Conservation (phyloP, 768 basidiomycete species). For the Coprinellus micaceus region DNA sequence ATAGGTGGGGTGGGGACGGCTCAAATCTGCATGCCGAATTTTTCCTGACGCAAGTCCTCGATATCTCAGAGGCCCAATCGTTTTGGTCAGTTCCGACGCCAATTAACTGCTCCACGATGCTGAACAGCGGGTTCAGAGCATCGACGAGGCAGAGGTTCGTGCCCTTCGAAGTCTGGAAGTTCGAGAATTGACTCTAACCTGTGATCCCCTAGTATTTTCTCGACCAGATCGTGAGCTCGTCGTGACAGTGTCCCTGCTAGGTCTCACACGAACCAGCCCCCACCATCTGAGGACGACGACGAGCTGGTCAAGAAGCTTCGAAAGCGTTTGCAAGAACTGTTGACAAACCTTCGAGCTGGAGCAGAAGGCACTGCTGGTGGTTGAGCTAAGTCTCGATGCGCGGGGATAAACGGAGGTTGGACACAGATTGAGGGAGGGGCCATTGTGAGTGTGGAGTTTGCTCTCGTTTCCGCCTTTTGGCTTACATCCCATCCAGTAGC, state of each 20-base stretch:
- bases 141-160: constrained; percentile 27
- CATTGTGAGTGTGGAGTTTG: too few species aligned
- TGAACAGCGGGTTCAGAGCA: constrained; percentile 21
- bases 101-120: not conserved
- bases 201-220: constrained; percentile 28
- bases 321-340: constrained; percentile 30
- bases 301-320: constrained; percentile 35
- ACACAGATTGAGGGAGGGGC: too few species aligned
- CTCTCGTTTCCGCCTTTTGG: too few species aligned
- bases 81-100: not conserved
- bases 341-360: constrained; percentile 30
- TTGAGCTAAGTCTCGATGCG: too few species aligned
- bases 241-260: too few species aligned
- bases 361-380: constrained; percentile 27
- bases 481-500: too few species aligned
- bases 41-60: too few species aligned
- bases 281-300: constrained; percentile 35
- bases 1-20: too few species aligned
- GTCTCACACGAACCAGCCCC: constrained; percentile 22
- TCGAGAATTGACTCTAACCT: not conserved
- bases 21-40: too few species aligned
- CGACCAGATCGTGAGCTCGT: constrained; percentile 33
- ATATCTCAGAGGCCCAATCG: not conserved
- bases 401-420: not conserved
- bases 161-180: not conserved